Base-by-base conservation (phyloP, 345 rosid species). In the Gossypium stocksii region DNA sequence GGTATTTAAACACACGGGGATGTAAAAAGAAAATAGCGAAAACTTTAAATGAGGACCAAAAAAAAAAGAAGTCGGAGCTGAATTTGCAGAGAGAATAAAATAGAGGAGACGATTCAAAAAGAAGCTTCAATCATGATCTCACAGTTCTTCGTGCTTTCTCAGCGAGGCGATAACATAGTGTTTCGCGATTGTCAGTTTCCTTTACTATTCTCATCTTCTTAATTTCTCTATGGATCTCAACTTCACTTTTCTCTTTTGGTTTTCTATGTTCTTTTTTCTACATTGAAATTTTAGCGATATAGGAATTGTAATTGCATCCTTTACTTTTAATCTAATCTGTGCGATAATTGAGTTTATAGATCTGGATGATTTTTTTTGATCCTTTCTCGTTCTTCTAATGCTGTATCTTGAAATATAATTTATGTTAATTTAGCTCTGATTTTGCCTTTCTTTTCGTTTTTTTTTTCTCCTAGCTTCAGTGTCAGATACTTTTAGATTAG, bases 91-190 rank as follows among this genome's bases (percentile, higher is more conserved):
- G 70, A 43, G 53, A 66, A 66, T 52, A 45, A 65, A 65, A 66
- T 19, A 9, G 53, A 15, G 29, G 44, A 58, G 58, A 73, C 79
- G 14, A 76, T 4, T 46, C 56, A 29, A 17, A 53, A 72, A 54
- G 9, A 29, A 58, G 41, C 41, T 34, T 34, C 41, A 58, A 82
- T 64, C 80, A 92, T 94, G 99, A 94, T 94, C 76, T 92, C 98
- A 16, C 99, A 93, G 82, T 91, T 94, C 89, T 94, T 94, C 85
- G 97, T 93, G 48, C 89, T 94, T 27, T 94, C 99, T 60, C 97
- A 91, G 77, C 87, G 99, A 44, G 99, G 99, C 87, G 98, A 94
- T 59, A 94, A 89, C 77, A 94, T 94, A 74, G 99, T 94, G 78
- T 93, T 94, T 77, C 97, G 98, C 74, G 99, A 94, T 85, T 94